A percentile compares a stretch with the other conserved stretches of the same genome.
These are phyloP conservation scores for Chenopodium album DNA, from an alignment of 148 eudicot genomes.

Conservation along the genomic window DNA sequence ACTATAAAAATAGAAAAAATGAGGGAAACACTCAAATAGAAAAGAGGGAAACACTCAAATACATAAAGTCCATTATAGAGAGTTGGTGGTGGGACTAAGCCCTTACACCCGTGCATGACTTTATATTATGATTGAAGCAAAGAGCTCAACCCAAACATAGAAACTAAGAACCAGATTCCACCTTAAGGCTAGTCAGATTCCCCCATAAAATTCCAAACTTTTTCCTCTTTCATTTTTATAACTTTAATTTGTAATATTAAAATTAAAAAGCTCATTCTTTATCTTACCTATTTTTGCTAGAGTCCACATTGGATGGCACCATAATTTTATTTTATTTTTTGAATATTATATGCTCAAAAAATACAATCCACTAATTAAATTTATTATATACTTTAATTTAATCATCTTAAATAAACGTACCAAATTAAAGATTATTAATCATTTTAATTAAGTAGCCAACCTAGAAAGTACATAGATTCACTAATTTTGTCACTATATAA, in stretches of 20 bases:
- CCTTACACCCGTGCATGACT: slow-evolving; percentile 8
- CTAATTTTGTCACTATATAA: slow-evolving; percentile 18
- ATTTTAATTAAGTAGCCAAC: not conserved
- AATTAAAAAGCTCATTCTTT: not conserved
- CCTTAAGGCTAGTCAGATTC: slow-evolving; percentile 1
- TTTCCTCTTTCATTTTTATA: not conserved
- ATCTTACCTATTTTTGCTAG: not conserved
- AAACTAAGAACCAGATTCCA: not conserved
- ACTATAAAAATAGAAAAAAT: too few relatives aligned
- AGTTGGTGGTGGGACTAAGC: not conserved
- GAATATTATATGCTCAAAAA: too few relatives aligned
- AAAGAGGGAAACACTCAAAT: too few relatives aligned
- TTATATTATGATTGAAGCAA: not conserved
- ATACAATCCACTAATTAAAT: not conserved
- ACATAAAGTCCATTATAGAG: not conserved
- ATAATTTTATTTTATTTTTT: too few relatives aligned
- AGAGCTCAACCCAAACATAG: not conserved
- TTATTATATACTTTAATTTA: not conserved
- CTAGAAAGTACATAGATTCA: slow-evolving; percentile 18
- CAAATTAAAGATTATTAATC: not conserved
- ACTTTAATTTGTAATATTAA: not conserved
- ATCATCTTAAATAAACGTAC: not conserved
- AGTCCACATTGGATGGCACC: slow-evolving; percentile 13
- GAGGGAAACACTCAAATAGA: too few relatives aligned
- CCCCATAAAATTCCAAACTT: not conserved